Percentiles rank a stretch among this genome's conserved stretches.
Conservation (phyloP, 1,284 basidiomycete genomes). For the Austroboletus niveus region DNA sequence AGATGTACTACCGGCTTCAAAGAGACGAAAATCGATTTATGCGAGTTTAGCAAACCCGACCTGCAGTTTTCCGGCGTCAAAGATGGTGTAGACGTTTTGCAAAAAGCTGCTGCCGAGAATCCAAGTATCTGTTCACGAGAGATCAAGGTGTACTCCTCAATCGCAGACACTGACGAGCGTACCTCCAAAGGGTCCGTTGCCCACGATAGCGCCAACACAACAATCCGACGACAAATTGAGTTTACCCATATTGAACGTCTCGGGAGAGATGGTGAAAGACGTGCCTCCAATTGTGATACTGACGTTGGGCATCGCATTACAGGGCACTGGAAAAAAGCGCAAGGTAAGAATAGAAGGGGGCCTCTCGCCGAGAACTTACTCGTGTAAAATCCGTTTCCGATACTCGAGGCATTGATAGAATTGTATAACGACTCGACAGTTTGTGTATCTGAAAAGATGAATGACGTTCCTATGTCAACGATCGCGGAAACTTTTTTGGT, state of each 20-base stretch:
- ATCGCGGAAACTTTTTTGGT: conserved; percentile 26
- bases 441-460: conserved; percentile 50
- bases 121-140: conserved; percentile 18
- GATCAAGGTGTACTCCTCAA: neutral
- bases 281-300: conserved; percentile 26
- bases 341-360: neutral
- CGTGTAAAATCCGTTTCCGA: conserved; percentile 24
- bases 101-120: conserved; percentile 30
- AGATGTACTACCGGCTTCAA: neutral
- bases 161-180: conserved; percentile 9
- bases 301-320: conserved; percentile 26
- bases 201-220: conserved; percentile 24
- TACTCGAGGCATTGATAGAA: conserved; percentile 39
- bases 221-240: conserved; percentile 18
- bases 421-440: conserved; percentile 45
- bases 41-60: conserved; percentile 30
- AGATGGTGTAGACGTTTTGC: conserved; percentile 30
- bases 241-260: conserved; percentile 27
- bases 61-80: conserved; percentile 23
- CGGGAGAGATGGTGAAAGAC: conserved; percentile 17
- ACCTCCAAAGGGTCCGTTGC: conserved; percentile 20
- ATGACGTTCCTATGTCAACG: conserved; percentile 49
- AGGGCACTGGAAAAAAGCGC: conserved; percentile 21
- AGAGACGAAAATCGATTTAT: conserved; percentile 6
- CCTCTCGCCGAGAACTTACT: conserved; percentile 2